phyloP scores from a whole-genome alignment of 2,329 filamentous ascomycete genomes.

The Dactylonectria macrodidyma region DNA sequence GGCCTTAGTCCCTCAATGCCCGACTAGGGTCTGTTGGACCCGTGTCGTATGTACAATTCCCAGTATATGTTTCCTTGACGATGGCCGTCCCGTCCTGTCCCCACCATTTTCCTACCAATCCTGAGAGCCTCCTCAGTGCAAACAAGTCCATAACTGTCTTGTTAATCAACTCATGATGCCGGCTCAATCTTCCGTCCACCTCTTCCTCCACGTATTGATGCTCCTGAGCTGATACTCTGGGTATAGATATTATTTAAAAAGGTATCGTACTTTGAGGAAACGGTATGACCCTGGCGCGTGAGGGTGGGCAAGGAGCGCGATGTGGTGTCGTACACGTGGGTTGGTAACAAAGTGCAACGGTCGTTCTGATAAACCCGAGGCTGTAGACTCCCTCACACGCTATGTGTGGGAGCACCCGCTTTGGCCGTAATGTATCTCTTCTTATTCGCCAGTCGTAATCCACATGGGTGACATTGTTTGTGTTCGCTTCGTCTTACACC shows the following conservation, averaged over 20 bases:
- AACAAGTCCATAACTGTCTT: neutral
- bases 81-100: neutral
- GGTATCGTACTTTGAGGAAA: constrained; percentile 88
- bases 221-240: constrained; percentile 43
- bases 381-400: constrained; percentile 9
- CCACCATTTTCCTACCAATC: neutral
- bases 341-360: constrained; percentile 5
- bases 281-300: constrained; percentile 73
- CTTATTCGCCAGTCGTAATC: constrained; percentile 20
- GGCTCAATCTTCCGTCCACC: constrained; percentile 4
- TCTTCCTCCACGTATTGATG: constrained; percentile 32
- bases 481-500: constrained; percentile 36
- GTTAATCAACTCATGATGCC: neutral
- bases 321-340: constrained; percentile 11
- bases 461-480: constrained; percentile 28
- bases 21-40: neutral
- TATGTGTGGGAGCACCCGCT: constrained; percentile 21
- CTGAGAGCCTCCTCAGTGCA: neutral
- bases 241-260: constrained; percentile 78
- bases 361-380: constrained; percentile 17
- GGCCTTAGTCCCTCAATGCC: constrained; percentile 1
- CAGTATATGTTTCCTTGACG: constrained; percentile 9
- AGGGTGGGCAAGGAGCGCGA: constrained; percentile 28
- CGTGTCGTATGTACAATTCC: constrained; percentile 8
- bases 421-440: constrained; percentile 33